phyloP scores from a whole-genome alignment of 2,329 filamentous ascomycete genomes.

The Arthroderma sp. region DNA sequence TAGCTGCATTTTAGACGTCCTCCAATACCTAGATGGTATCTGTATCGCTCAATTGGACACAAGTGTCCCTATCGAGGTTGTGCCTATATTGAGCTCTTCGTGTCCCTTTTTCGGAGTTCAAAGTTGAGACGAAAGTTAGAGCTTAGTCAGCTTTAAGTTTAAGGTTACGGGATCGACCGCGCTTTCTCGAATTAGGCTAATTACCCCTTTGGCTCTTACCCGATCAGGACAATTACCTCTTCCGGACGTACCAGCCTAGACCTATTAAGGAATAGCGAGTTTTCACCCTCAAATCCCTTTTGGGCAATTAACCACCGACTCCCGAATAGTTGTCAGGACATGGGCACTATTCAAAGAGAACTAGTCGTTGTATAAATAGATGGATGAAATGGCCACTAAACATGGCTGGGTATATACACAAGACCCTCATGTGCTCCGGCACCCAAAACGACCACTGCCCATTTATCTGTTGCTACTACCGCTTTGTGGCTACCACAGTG shows the following conservation, averaged over 20 bases:
- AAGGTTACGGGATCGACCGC: background rate
- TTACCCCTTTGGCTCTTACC: background rate
- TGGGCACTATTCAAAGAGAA: no score
- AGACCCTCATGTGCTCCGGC: background rate
- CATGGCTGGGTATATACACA: background rate
- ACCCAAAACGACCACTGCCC: background rate
- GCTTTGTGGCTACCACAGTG: no score
- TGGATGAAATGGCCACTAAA: no score
- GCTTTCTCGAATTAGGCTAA: background rate
- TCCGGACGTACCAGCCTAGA: background rate
- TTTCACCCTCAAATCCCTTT: background rate
- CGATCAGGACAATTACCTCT: background rate
- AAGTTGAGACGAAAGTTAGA: background rate
- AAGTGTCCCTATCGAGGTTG: no score
- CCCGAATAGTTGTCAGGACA: no score
- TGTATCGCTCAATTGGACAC: background rate
- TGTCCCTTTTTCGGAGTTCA: no score
- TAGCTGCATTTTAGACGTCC: background rate
- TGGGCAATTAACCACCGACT: no score
- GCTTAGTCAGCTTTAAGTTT: no score
- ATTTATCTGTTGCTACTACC: background rate
- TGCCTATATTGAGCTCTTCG: no score
- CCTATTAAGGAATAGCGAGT: background rate
- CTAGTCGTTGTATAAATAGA: no score
- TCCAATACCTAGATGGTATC: no score